Evolutionary conservation across 805 yeast genomes (phyloP).

Genomic region (Yarrowia bubula): DNA sequence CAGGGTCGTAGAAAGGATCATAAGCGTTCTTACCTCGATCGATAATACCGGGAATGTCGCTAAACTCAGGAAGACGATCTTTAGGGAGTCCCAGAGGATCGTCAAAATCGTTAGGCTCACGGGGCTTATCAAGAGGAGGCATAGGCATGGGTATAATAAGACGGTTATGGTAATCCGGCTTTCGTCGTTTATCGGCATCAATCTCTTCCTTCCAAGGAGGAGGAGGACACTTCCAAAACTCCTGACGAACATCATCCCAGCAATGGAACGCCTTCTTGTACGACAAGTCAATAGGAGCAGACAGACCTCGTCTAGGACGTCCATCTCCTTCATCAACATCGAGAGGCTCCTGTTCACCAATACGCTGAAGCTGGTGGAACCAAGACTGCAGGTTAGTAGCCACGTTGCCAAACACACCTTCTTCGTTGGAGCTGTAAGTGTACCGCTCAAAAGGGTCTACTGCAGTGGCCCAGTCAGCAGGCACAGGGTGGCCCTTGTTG

Average conservation of each 20-base stretch:
- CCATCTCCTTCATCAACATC: conserved; percentile 15
- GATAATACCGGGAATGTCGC: not conserved
- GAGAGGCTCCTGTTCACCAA: conserved; percentile 14
- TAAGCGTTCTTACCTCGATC: not conserved
- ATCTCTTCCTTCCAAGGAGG: conserved; percentile 7
- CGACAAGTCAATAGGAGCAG: not conserved
- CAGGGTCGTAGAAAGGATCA: conserved; percentile 10
- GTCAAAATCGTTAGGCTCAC: conserved; percentile 17
- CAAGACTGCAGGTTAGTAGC: conserved; percentile 10
- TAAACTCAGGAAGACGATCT: not conserved
- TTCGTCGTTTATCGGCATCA: not conserved
- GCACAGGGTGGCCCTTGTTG: conserved; percentile 3
- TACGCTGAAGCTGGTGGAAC: not conserved
- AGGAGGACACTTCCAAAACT: not conserved
- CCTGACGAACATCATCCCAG: not conserved
- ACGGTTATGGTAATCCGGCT: not conserved
- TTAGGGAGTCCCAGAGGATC: conserved; percentile 4
- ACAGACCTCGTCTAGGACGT: not conserved
- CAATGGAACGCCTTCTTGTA: not conserved
- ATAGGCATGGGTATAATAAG: not conserved
- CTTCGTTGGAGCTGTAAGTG: not conserved
- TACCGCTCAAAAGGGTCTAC: conserved; percentile 17
- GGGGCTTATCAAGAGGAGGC: not conserved
- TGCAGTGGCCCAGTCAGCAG: not conserved
- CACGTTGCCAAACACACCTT: not conserved